phyloP scores from a whole-genome alignment of 2,329 filamentous ascomycete species.

The Aspergillus puulaauensis region DNA sequence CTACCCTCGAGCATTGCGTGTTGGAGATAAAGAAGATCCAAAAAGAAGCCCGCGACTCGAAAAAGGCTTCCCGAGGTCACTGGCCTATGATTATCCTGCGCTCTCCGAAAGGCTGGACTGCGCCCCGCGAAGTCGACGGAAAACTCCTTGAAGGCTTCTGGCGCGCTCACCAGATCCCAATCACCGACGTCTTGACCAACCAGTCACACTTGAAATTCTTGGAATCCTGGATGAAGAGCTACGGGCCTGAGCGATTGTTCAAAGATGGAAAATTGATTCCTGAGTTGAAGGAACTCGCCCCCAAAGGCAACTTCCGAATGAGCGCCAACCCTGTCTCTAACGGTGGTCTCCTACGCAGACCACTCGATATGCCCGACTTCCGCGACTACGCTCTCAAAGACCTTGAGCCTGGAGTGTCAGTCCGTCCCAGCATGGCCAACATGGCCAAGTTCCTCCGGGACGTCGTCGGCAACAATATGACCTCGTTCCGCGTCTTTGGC shows the following conservation, averaged over 20 bases:
- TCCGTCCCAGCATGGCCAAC: conserved; percentile 66
- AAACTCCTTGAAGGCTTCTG: conserved; percentile 75
- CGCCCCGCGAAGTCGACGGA: conserved; percentile 67
- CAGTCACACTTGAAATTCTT: conserved; percentile 65
- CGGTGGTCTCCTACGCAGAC: conserved; percentile 66
- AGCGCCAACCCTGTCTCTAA: conserved; percentile 75
- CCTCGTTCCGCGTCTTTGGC: conserved; percentile 73
- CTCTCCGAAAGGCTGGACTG: conserved; percentile 78
- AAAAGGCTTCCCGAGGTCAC: conserved; percentile 66
- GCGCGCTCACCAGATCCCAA: conserved; percentile 75
- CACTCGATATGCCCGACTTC: conserved; percentile 70
- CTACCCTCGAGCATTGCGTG: conserved; percentile 71
- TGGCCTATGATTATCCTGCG: conserved; percentile 81
- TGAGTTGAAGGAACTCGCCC: conserved; percentile 65
- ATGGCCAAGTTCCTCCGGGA: conserved; percentile 68
- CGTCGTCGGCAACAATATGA: conserved; percentile 63
- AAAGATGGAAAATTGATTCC: conserved; percentile 62
- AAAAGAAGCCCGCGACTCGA: conserved; percentile 68
- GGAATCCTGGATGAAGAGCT: conserved; percentile 75
- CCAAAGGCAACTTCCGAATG: conserved; percentile 67
- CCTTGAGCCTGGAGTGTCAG: conserved; percentile 58
- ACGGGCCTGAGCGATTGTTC: conserved; percentile 72
- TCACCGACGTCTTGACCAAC: conserved; percentile 68
- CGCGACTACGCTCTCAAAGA: conserved; percentile 64
- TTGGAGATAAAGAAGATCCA: conserved; percentile 67